Evolutionary conservation across 108 stramenopile genomes (phyloP), one percentile per base, ranked within the genome.

Genomic region (Asterionellopsis glacialis): DNA sequence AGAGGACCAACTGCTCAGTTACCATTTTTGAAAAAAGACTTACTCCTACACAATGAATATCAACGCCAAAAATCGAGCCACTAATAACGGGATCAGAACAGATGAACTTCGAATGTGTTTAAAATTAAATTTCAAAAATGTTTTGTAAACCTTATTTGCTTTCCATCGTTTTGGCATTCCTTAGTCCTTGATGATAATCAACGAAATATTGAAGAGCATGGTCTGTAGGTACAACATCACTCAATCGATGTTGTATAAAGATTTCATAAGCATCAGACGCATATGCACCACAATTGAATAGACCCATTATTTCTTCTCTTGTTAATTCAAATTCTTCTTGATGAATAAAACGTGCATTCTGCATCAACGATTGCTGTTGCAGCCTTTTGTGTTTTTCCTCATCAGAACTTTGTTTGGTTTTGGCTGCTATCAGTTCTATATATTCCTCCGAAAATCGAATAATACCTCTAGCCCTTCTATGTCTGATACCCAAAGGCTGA

Each of bases 401-500:
- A 23, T 48, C 25, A 11, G 15, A 19, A 14, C 16, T 21, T 19
- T 43, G 18, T 40, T 16, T 19, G 21, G 24, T 26, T 24, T 74
- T 74, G 0, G 45, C 24, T 24, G 13, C 24, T 42, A 75, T 43
- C 33, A 83, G 65, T 4, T 43, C 24, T 11, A 81, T 24, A 42
- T 68, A 85, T 40, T 85, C 83, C 18, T 47, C 41, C 15, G 68
- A 79, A 57, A 85, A 81, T 45, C 65, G 70, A 6, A 81, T 59
- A 21, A 85, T 41, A 9, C 64, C 75, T 56, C 57, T 64, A 10
- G 79, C 57, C 48, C 80, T 62, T 22, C 66, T 51, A 38, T 40
- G 61, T 11, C 65, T 45, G 27, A 81, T 53, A 22, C 83, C 83
- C 27, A 79, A 19, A 0, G 77, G 65, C 13, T 51, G 19, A 19